Base-by-base conservation (phyloP, 441 rosid species). In the Macaranga tanarius region DNA sequence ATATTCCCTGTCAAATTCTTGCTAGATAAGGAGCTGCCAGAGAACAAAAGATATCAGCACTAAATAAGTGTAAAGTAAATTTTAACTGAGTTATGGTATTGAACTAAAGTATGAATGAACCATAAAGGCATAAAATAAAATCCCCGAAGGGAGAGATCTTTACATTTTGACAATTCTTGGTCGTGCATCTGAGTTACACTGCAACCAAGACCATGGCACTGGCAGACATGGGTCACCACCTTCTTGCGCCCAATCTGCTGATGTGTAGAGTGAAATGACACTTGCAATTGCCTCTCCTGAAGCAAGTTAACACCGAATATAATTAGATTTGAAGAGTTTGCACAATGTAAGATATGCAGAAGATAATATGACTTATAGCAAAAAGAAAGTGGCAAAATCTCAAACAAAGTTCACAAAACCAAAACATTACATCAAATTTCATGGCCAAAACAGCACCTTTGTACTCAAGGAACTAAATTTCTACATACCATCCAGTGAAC, bases 171-270 rank as follows among this genome's bases (percentile, higher is more conserved):
- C 80, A 80, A 93, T 85, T 71, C 82, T 80, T 54, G 97, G 96
- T 34, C 54, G 90, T 25, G 79, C 79, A 76, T 88, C 92, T 2
- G 88, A 79, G 87, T 80, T 90, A 74, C 99, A 95, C 67, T 40
- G 79, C 79, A 95, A 87, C 99, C 97, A 93, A 7, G 97, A 85
- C 98, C 97, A 95, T 25, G 98, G 92, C 76, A 90, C 91, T 10
- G 99, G 99, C 57, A 83, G 83, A 83, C 99, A 95, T 2, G 99
- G 98, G 60, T 95, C 99, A 22, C 99, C 99, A 11, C 97, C 97
- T 87, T 95, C 99, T 77, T 85, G 90, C 65, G 90, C 93, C 99
- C 99, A 93, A 40, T 81, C 84, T 56, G 87, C 85, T 8, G 96
- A 77, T 62, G 87, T 51, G 78, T 88, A 84, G 31, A 78, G 84